Conservation (phyloP, 768 basidiomycete species). For the Cubamyces lactineus region DNA sequence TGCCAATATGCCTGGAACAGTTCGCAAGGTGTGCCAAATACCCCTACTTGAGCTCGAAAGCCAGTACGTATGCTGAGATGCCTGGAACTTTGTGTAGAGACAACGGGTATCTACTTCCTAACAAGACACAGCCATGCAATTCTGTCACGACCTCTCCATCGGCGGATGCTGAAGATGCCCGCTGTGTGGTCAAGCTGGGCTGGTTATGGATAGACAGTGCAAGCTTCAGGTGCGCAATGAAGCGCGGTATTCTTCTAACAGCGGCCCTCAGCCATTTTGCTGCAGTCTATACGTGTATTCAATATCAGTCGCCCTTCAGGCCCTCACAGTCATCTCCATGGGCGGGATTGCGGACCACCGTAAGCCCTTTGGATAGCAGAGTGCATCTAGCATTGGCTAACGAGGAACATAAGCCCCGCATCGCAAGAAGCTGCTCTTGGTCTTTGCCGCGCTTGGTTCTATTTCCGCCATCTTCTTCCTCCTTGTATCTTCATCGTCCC, state of each 20-base stretch:
- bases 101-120: constrained; percentile 79
- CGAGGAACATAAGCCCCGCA: constrained; percentile 52
- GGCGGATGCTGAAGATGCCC: constrained; percentile 36
- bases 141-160: constrained; percentile 22
- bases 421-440: constrained; percentile 77
- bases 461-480: constrained; percentile 71
- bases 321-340: constrained; percentile 93
- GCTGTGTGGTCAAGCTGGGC: constrained; percentile 82
- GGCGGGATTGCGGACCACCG: constrained; percentile 90
- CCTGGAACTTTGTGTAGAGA: constrained; percentile 46
- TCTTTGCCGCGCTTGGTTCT: constrained; percentile 76
- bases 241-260: no score
- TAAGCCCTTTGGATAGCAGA: constrained; percentile 42
- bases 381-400: background rate
- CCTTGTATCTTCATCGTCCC: constrained; percentile 68
- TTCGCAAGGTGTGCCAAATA: constrained; percentile 53
- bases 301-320: constrained; percentile 85
- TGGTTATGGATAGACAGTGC: constrained; percentile 91
- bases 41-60: no score
- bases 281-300: constrained; percentile 86
- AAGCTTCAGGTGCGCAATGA: constrained; percentile 74
- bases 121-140: constrained; percentile 61
- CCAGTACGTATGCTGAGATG: background rate
- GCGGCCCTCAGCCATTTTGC: background rate
- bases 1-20: constrained; percentile 85